Evolutionary conservation across 495 filamentous ascomycete species (phyloP).

Genomic region (Penicillium nucicola): DNA sequence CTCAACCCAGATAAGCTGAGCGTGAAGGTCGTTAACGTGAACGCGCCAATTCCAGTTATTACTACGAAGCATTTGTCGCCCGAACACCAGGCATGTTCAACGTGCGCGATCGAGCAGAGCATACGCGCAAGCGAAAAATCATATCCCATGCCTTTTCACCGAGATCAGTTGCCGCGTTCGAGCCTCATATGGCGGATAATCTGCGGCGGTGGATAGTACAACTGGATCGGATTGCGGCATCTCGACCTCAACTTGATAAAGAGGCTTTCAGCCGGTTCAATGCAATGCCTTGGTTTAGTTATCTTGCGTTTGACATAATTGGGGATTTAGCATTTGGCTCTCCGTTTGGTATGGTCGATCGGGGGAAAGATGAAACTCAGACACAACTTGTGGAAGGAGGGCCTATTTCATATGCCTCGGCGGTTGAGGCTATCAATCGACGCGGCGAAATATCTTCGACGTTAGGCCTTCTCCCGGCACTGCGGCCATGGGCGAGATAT

Average conservation of each 20-base stretch:
- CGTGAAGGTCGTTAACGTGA: background rate
- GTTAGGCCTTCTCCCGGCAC: slow-evolving; percentile 30
- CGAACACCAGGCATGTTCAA: slow-evolving; percentile 79
- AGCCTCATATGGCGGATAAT: slow-evolving; percentile 73
- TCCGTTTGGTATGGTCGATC: slow-evolving; percentile 40
- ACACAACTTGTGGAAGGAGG: slow-evolving; percentile 26
- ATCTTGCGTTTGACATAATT: slow-evolving; percentile 65
- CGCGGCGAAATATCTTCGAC: slow-evolving; percentile 38
- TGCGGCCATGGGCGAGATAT: slow-evolving; percentile 35
- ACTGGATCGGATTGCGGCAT: slow-evolving; percentile 54
- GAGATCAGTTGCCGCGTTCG: slow-evolving; percentile 70
- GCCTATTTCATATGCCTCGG: slow-evolving; percentile 29
- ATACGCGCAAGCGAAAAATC: slow-evolving; percentile 78
- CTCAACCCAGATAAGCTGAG: background rate
- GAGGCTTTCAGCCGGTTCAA: slow-evolving; percentile 53
- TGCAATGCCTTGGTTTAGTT: slow-evolving; percentile 81
- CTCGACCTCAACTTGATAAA: slow-evolving; percentile 2
- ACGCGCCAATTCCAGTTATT: slow-evolving; percentile 43
- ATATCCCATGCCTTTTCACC: slow-evolving; percentile 74
- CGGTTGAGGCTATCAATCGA: slow-evolving; percentile 37
- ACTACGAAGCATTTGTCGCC: slow-evolving; percentile 80
- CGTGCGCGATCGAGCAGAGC: slow-evolving; percentile 68
- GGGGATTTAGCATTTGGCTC: slow-evolving; percentile 34
- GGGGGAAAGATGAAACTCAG: slow-evolving; percentile 46
- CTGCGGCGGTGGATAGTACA: slow-evolving; percentile 62